These are phyloP conservation scores for Lachancea dasiensis DNA, from an alignment of 805 yeast species.

Conservation along the genomic window DNA sequence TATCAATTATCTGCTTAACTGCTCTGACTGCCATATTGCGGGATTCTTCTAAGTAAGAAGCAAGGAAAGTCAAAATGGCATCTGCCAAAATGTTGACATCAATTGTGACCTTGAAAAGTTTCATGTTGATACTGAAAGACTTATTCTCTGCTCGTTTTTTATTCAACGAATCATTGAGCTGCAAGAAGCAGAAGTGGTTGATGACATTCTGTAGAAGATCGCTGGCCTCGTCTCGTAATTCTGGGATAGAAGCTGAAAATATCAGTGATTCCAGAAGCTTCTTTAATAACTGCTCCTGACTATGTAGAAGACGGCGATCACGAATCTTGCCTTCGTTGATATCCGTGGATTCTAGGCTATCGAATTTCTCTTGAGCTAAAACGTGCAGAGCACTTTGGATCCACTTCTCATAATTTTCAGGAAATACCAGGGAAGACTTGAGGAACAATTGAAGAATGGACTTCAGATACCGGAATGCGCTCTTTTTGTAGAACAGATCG, in stretches of 20 bases:
- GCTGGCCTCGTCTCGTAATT: constrained; percentile 61
- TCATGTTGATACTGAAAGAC: constrained; percentile 66
- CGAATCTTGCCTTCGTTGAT: constrained; percentile 36
- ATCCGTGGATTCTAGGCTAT: constrained; percentile 32
- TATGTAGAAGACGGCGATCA: constrained; percentile 45
- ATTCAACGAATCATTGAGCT: constrained; percentile 65
- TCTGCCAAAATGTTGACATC: constrained; percentile 65
- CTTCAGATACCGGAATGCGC: constrained; percentile 70
- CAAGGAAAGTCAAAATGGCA: constrained; percentile 73
- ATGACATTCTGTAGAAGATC: constrained; percentile 58
- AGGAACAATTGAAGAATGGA: constrained; percentile 64
- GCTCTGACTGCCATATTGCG: constrained; percentile 65
- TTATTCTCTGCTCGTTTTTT: constrained; percentile 63
- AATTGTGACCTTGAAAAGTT: constrained; percentile 68
- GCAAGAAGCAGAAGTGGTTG: constrained; percentile 72
- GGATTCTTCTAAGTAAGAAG: constrained; percentile 67
- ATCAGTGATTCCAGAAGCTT: constrained; percentile 66
- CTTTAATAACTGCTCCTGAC: constrained; percentile 60
- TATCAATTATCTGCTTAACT: constrained; percentile 52
- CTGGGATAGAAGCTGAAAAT: constrained; percentile 69
- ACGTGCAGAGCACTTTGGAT: constrained; percentile 45
- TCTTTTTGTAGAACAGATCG: constrained; percentile 59
- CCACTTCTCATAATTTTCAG: constrained; percentile 37
- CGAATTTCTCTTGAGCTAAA: constrained; percentile 30
- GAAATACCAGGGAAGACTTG: constrained; percentile 35